Base-by-base conservation (phyloP, 2,329 filamentous ascomycete genomes). In the Alternaria gaisen region DNA sequence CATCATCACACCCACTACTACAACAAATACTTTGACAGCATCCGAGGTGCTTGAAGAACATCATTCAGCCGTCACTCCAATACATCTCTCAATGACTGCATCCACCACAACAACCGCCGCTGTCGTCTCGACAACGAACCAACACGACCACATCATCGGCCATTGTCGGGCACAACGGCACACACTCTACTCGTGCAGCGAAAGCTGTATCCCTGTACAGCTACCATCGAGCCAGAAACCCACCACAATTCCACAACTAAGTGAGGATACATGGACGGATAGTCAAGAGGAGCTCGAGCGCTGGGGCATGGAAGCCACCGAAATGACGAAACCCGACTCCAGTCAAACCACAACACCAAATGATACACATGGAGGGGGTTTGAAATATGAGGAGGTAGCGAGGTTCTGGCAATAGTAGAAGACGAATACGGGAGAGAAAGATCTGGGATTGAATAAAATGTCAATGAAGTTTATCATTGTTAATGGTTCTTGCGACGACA, bases 141-240 rank as follows among this genome's bases (percentile, higher is more conserved):
- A 36, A 55, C 40, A 56, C 22, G 57, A 63, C 52, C 60, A 53
- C 30, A 63, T 52, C 24, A 44, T 63, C 42, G 56, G 56, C n/a
- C 60, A 63, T 36, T 63, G 60, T 22, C 60, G 60, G 36, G 60
- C 60, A 8, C 60, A 63, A 46, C 60, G 60, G 11, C 56, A 63
- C 11, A 42, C 51, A 18, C 56, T 60, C 34, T 63, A 63, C 30
- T 60, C 56, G n/a, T 30, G 36, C 12, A 43, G 26, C 30, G 52
- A 44, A 5, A 22, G 41, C 5, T 51, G 41, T 14, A 16, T n/a
- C 36, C 42, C 24, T 11, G 36, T 9, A 43, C 47, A 22, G 34
- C 11, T 16, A 16, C 20, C 43, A 5, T 28, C 26, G 8, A 14
- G 4, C 9, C 22, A 46, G 43, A 46, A 53, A 16, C 20, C 56